Evolutionary conservation across 306 rosid genomes (phyloP).

Genomic region (Citrullus colocynthis): DNA sequence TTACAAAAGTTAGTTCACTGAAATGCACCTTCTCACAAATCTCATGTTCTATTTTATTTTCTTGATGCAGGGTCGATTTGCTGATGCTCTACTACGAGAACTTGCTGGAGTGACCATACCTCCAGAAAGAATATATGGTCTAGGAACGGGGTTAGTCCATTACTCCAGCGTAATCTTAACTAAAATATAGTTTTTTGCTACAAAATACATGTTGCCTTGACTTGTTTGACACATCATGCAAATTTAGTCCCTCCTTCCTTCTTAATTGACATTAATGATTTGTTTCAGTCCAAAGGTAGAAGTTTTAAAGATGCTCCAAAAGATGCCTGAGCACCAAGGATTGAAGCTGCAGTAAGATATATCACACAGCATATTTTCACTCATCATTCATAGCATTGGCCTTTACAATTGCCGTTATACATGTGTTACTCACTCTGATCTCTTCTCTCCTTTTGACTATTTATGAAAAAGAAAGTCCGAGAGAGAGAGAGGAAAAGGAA

Average conservation of each 20-base stretch:
- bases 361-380: not conserved
- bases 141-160: slow-evolving; percentile 65
- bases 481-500: not conserved
- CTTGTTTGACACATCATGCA: not conserved
- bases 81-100: slow-evolving; percentile 65
- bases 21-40: not conserved
- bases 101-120: slow-evolving; percentile 68
- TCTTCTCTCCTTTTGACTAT: not conserved
- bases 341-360: slow-evolving; percentile 65
- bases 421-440: not conserved
- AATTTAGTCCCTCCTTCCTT: not conserved
- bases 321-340: slow-evolving; percentile 68
- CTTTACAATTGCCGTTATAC: not conserved
- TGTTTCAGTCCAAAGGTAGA: slow-evolving; percentile 64
- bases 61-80: slow-evolving; percentile 56
- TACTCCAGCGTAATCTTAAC: not conserved
- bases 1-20: not conserved
- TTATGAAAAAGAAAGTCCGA: not conserved
- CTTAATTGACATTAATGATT: not conserved
- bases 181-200: not conserved
- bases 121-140: slow-evolving; percentile 72
- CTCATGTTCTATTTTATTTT: not conserved
- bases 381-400: not conserved
- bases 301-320: slow-evolving; percentile 73
- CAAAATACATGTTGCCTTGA: not conserved